phyloP scores from a whole-genome alignment of 306 rosid genomes.

The Oxytropis ochrocephala region DNA sequence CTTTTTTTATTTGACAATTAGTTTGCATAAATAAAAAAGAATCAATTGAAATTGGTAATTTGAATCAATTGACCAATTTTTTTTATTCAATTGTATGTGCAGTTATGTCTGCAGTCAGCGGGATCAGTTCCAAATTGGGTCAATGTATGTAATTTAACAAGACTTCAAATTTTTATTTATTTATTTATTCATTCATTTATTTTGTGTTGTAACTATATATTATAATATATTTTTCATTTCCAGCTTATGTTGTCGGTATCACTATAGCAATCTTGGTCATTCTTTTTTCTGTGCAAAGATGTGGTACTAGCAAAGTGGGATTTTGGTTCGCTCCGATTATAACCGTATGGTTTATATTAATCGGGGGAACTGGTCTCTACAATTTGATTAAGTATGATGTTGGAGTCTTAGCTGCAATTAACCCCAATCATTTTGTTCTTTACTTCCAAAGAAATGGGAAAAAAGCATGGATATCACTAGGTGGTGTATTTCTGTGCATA shows the following conservation, averaged over 20 bases:
- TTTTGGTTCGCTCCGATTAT: slow-evolving; percentile 16
- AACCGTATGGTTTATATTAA: slow-evolving; percentile 17
- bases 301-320: slow-evolving; percentile 34
- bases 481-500: slow-evolving; percentile 31
- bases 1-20: too few relatives aligned
- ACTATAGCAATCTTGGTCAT: background rate
- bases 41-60: too few relatives aligned
- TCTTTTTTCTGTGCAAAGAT: slow-evolving; percentile 17
- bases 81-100: slow-evolving; percentile 7
- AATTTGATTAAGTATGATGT: slow-evolving; percentile 23
- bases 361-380: slow-evolving; percentile 21
- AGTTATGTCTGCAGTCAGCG: slow-evolving; percentile 63
- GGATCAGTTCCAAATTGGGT: slow-evolving; percentile 44
- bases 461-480: slow-evolving; percentile 29
- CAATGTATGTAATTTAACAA: slow-evolving; percentile 23
- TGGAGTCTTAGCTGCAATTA: slow-evolving; percentile 25
- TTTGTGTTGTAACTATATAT: background rate
- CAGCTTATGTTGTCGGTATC: slow-evolving; percentile 28
- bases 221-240: background rate
- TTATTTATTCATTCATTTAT: background rate
- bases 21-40: too few relatives aligned
- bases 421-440: slow-evolving; percentile 26
- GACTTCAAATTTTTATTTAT: background rate
- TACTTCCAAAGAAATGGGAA: slow-evolving; percentile 30
- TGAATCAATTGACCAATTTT: background rate